Base-by-base conservation (phyloP, 1,284 basidiomycete genomes). In the Boletellus deceptivus region DNA sequence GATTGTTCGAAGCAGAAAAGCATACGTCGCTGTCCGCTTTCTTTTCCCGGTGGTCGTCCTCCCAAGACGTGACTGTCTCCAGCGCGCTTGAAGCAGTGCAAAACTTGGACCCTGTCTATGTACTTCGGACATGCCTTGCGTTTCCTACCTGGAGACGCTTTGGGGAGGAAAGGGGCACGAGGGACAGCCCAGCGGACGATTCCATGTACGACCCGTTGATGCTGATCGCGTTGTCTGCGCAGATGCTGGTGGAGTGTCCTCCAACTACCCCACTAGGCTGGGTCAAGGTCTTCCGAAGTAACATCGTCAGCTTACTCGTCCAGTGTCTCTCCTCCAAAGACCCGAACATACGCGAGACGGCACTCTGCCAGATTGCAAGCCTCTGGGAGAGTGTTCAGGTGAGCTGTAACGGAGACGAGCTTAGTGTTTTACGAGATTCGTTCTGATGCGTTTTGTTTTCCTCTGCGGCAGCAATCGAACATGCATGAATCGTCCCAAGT, bases 251-350 rank as follows among this genome's bases (percentile, higher is more conserved):
- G 0, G 82, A 85, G 31, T 72, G 74, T 42, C 75, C 73, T 13
- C 81, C 84, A 0, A 65, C 81, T 0, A 81, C 83, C 0, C 80
- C 63, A 0, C 49, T 74, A 3, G 62, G 72, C n/a, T 97, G 93
- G 93, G 85, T 97, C 11, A 84, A 91, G 59, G 67, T 98, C 7
- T 84, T 94, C 64, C 74, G 92, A 52, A 90, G 86, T 17, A 95
- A 96, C 59, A 75, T 86, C 4, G 75, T 91, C 11, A 83, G 90
- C 34, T 61, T 98, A 33, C 76, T 89, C 2, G 77, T 97, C 18
- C 82, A 87, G 34, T 78, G 82, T 0, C 67, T 97, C 45, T 89
- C 92, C 0, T 83, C 88, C 2, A 82, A 82, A 50, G 82, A 89
- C 58, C 67, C 61, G 0, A 70, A 72, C 14, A 71, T 91, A 34